These are phyloP conservation scores for Hypericum perforatum DNA, from an alignment of 345 rosid species.

Conservation along the genomic window DNA sequence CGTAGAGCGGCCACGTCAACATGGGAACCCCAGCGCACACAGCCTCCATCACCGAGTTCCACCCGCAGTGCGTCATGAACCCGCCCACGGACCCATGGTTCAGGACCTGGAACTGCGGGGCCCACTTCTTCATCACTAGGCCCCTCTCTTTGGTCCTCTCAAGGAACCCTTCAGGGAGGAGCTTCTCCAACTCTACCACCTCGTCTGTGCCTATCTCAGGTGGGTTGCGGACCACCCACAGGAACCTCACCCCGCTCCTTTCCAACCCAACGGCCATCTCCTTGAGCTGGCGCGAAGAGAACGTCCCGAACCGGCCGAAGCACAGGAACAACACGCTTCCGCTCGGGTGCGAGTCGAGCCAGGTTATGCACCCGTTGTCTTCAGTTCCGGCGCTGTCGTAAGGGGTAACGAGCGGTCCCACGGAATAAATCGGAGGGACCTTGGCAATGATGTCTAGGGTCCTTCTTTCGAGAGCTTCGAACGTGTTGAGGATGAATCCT, in stretches of 20 bases:
- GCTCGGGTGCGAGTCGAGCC: conserved; percentile 36
- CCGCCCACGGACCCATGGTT: neutral
- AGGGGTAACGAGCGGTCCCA: no score
- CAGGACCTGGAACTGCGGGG: neutral
- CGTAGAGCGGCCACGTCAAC: neutral
- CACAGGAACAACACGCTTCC: conserved; percentile 31
- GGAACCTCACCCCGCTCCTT: conserved; percentile 29
- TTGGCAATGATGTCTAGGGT: no score
- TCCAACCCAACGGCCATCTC: conserved; percentile 42
- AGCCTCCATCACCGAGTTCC: no score
- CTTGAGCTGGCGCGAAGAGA: conserved; percentile 23
- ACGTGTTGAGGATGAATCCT: no score
- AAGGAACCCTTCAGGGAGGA: neutral
- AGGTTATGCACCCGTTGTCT: neutral
- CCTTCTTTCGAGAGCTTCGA: no score
- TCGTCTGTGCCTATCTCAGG: neutral
- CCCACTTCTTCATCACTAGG: neutral
- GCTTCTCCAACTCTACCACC: neutral
- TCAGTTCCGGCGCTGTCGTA: no score
- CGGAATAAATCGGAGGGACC: no score
- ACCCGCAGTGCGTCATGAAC: conserved; percentile 10
- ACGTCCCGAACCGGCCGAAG: conserved; percentile 38
- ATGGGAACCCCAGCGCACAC: conserved; percentile 3
- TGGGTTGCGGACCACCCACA: conserved; percentile 34
- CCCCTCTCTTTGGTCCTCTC: neutral